A percentile compares a stretch with the other conserved stretches of the same genome.
Conservation (phyloP, 306 rosid genomes). For the Sicyos baderoa region DNA sequence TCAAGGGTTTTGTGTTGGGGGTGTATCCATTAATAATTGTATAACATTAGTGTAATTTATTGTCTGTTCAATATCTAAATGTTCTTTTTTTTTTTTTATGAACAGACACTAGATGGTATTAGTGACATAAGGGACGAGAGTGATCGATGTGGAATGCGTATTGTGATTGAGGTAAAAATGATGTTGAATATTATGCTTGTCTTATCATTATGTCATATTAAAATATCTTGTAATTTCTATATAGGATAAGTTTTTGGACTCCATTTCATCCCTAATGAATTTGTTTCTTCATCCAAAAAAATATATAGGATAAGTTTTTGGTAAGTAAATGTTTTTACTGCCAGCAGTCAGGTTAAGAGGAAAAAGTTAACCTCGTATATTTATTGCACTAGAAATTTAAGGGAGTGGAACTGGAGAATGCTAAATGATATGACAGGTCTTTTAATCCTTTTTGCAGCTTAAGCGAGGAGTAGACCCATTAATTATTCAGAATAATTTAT, state of each 20-base stretch:
- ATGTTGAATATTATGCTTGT: neutral
- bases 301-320: neutral
- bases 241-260: neutral
- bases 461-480: constrained; percentile 85
- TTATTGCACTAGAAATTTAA: neutral
- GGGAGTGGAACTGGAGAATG: neutral
- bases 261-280: too few relatives aligned
- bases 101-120: constrained; percentile 77
- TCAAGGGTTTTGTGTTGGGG: neutral
- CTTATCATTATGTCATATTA: constrained; percentile 1
- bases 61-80: constrained; percentile 13
- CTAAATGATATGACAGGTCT: neutral
- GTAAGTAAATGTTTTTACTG: too few relatives aligned
- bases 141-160: constrained; percentile 95
- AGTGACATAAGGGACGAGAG: constrained; percentile 95
- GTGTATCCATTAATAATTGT: too few relatives aligned
- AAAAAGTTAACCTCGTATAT: neutral
- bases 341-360: neutral
- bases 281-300: too few relatives aligned
- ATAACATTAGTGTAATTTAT: neutral
- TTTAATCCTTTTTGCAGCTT: constrained; percentile 46
- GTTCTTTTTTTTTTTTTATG: constrained; percentile 2
- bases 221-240: neutral
- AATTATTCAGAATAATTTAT: constrained; percentile 77
- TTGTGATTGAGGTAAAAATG: constrained; percentile 72